phyloP scores from a whole-genome alignment of 306 rosid genomes.

The Prinsepia uniflora region DNA sequence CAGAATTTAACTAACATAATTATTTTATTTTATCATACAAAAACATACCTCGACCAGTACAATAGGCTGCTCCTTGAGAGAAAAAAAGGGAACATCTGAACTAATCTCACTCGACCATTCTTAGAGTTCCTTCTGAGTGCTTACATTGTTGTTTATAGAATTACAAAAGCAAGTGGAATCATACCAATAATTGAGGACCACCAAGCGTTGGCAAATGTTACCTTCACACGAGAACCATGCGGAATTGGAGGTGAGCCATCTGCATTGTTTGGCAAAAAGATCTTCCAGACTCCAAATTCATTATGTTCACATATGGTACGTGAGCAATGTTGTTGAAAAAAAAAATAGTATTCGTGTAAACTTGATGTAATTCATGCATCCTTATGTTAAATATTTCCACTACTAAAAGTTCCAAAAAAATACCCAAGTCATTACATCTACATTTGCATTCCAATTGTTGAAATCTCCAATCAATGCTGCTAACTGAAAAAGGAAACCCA shows the following conservation, averaged over 20 bases:
- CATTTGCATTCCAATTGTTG: too few species aligned
- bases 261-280: constrained; percentile 89
- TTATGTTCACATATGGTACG: constrained; percentile 47
- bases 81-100: constrained; percentile 95
- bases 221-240: too few species aligned
- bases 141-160: constrained; percentile 2
- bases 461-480: too few species aligned
- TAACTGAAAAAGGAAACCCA: too few species aligned
- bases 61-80: constrained; percentile 92
- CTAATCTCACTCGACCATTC: constrained; percentile 99
- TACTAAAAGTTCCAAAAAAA: constrained; percentile 22
- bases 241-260: constrained; percentile 84
- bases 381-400: too few species aligned
- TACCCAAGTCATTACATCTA: constrained; percentile 86
- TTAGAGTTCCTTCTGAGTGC: constrained; percentile 72
- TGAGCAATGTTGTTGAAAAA: background rate
- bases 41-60: constrained; percentile 89
- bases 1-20: background rate
- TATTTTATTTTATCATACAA: background rate
- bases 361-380: background rate
- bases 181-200: too few species aligned
- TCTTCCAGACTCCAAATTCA: constrained; percentile 98
- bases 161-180: too few species aligned
- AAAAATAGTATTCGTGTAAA: constrained; percentile 8
- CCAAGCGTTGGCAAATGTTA: too few species aligned